phyloP scores from a whole-genome alignment of 2,329 filamentous ascomycete species.

The Talaromyces sp. region DNA sequence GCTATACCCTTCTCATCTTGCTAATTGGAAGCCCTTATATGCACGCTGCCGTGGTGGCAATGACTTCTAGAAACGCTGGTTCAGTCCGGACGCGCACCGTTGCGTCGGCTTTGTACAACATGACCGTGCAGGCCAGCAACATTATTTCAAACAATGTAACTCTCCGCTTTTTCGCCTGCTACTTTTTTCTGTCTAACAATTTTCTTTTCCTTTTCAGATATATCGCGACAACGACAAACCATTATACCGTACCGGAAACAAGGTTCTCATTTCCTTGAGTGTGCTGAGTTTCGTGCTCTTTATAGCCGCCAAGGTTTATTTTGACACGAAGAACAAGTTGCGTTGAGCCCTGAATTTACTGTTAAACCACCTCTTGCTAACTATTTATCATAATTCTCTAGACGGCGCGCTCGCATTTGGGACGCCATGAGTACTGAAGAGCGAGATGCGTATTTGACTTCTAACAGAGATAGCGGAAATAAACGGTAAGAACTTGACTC shows the following conservation, averaged over 20 bases:
- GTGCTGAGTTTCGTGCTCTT: slow-evolving; percentile 48
- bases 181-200: neutral
- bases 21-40: slow-evolving; percentile 55
- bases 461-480: slow-evolving; percentile 36
- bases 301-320: slow-evolving; percentile 37
- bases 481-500: slow-evolving; percentile 32
- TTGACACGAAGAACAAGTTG: slow-evolving; percentile 36
- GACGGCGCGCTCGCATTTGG: slow-evolving; percentile 31
- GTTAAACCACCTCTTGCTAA: neutral
- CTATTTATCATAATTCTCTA: slow-evolving; percentile 12
- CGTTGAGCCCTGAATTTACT: slow-evolving; percentile 12
- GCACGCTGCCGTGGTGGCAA: slow-evolving; percentile 49
- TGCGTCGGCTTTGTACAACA: slow-evolving; percentile 42
- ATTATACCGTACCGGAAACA: slow-evolving; percentile 55
- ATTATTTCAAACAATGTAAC: slow-evolving; percentile 35
- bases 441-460: slow-evolving; percentile 30
- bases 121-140: slow-evolving; percentile 38
- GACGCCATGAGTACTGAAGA: slow-evolving; percentile 36
- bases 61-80: slow-evolving; percentile 40
- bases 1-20: slow-evolving; percentile 49
- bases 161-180: neutral
- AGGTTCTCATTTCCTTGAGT: slow-evolving; percentile 50
- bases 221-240: slow-evolving; percentile 53
- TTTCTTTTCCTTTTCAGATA: slow-evolving; percentile 32
- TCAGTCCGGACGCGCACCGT: slow-evolving; percentile 39